A percentile compares a stretch with the other conserved stretches of the same genome.
Evolutionary conservation across 768 basidiomycete species (phyloP).

Genomic region (Sarcodon aspratus): DNA sequence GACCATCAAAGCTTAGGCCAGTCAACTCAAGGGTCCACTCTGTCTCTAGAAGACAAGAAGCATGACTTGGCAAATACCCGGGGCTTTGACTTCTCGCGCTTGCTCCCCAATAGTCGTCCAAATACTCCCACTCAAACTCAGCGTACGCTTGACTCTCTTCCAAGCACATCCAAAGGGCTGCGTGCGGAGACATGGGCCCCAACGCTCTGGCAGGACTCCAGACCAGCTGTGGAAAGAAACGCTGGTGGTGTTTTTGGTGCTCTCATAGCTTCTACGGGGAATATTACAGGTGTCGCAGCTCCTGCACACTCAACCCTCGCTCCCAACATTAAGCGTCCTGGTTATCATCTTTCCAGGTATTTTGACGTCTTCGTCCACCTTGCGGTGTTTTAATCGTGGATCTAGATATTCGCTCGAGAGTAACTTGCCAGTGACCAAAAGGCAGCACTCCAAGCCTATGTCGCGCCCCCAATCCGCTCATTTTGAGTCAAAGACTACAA

Average conservation of each 20-base stretch:
- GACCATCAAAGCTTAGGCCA: constrained; percentile 19
- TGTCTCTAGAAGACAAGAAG: too few species aligned
- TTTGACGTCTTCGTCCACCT: background rate
- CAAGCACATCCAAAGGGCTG: constrained; percentile 6
- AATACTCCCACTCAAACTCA: constrained; percentile 1
- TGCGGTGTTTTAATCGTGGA: too few species aligned
- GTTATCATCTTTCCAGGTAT: constrained; percentile 57
- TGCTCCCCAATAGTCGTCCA: too few species aligned
- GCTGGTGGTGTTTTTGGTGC: constrained; percentile 59
- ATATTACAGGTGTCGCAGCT: constrained; percentile 49
- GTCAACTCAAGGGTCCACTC: too few species aligned
- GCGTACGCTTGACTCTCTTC: constrained; percentile 11
- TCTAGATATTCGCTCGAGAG: constrained; percentile 17
- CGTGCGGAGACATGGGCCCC: constrained; percentile 5
- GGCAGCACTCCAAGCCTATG: constrained; percentile 1
- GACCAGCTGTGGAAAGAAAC: constrained; percentile 29
- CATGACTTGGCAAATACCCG: too few species aligned
- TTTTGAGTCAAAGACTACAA: constrained; percentile 1
- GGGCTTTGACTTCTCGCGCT: too few species aligned
- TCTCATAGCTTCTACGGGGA: constrained; percentile 59
- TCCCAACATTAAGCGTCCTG: constrained; percentile 50
- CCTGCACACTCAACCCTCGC: constrained; percentile 36
- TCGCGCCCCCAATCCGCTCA: constrained; percentile 11
- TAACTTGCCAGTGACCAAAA: constrained; percentile 5
- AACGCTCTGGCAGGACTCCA: constrained; percentile 6